Percentiles rank a stretch among this genome's conserved stretches.
phyloP scores from a whole-genome alignment of 257 asterid species.

The Solanum ossicruentum region DNA sequence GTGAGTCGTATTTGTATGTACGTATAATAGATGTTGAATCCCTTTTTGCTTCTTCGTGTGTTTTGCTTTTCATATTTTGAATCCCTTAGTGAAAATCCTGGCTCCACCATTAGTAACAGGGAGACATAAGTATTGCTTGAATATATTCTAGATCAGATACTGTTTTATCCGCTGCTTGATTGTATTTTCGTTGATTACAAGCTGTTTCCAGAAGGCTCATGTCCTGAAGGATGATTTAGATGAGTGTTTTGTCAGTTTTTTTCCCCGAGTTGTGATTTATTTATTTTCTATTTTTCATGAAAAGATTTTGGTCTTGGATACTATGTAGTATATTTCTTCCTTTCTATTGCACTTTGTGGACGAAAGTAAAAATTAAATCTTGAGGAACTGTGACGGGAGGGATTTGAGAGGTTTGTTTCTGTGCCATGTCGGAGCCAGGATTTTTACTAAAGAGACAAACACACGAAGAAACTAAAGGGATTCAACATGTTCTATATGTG shows the following conservation, averaged over 20 bases:
- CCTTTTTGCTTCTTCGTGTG: not conserved
- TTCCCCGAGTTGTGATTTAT: not conserved
- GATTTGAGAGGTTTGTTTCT: not conserved
- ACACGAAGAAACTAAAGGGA: not conserved
- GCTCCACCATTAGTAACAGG: not conserved
- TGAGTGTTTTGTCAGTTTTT: not conserved
- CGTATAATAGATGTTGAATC: not conserved
- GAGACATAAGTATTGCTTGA: not conserved
- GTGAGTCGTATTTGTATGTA: not conserved
- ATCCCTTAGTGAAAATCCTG: not conserved
- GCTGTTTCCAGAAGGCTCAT: not conserved
- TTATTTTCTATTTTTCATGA: not conserved
- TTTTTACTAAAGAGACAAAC: too few species aligned
- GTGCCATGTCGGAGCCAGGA: not conserved
- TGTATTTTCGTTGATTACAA: not conserved
- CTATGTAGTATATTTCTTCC: not conserved
- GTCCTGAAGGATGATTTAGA: not conserved
- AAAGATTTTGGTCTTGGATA: not conserved
- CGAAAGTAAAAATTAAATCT: not conserved
- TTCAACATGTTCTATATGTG: not conserved
- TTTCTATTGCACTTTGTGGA: not conserved
- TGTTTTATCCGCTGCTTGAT: not conserved
- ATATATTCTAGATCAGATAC: not conserved
- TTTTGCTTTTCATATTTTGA: not conserved
- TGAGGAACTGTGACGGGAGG: not conserved